These are phyloP conservation scores for Oleoguttula mirabilis DNA, from an alignment of 495 filamentous ascomycete species.

Conservation along the genomic window DNA sequence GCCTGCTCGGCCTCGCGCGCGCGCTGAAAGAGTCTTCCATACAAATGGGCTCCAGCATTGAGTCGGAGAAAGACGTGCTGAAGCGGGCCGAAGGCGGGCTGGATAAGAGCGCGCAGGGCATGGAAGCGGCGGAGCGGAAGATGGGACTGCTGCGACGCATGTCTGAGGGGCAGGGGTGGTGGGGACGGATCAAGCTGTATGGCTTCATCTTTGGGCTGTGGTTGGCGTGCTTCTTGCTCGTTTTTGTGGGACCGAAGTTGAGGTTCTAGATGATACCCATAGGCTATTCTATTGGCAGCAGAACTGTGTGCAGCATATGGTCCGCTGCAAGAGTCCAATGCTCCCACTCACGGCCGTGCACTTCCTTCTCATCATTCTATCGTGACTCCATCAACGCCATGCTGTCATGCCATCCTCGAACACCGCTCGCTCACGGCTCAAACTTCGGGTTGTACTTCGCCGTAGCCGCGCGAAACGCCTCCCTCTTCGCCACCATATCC, in stretches of 20 bases:
- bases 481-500: conserved; percentile 29
- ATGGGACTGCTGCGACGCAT: conserved; percentile 64
- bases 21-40: conserved; percentile 65
- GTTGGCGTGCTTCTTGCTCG: conserved; percentile 59
- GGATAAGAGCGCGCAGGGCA: conserved; percentile 57
- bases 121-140: conserved; percentile 58
- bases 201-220: conserved; percentile 68
- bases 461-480: conserved; percentile 28
- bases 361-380: neutral
- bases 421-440: too few species aligned
- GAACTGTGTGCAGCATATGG: neutral
- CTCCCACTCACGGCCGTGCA: neutral
- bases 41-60: conserved; percentile 56
- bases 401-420: neutral
- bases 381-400: neutral
- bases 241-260: conserved; percentile 73
- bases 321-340: neutral
- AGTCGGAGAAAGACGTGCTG: conserved; percentile 58
- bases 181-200: conserved; percentile 75
- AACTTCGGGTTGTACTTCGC: conserved; percentile 32
- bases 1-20: conserved; percentile 63
- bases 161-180: conserved; percentile 80
- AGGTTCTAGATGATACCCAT: conserved; percentile 53
- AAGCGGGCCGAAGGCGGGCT: conserved; percentile 58
- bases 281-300: neutral